Evolutionary conservation across 257 asterid genomes (phyloP).

Genomic region (Solanum clarkiae): DNA sequence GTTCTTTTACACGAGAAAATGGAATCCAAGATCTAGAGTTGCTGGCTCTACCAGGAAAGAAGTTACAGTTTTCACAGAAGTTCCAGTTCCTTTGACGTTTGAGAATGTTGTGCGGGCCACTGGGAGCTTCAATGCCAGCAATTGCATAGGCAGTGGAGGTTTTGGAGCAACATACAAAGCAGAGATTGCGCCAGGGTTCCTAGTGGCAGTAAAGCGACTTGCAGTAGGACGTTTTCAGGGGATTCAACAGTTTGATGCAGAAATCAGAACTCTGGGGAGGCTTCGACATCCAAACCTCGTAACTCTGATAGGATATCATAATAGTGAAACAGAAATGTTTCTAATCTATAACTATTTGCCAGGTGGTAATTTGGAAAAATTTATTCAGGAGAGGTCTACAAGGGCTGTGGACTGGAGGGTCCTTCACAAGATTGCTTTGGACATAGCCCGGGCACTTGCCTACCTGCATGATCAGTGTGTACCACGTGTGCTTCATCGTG

Average conservation of each 20-base stretch:
- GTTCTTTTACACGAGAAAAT: conserved; percentile 67
- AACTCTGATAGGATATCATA: conserved; percentile 84
- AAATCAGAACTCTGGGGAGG: conserved; percentile 68
- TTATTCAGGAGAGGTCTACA: conserved; percentile 62
- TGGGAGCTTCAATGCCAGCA: conserved; percentile 67
- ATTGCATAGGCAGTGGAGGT: conserved; percentile 93
- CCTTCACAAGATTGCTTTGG: conserved; percentile 81
- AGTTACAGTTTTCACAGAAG: conserved; percentile 61
- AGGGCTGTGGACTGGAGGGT: conserved; percentile 86
- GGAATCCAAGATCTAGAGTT: conserved; percentile 79
- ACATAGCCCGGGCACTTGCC: conserved; percentile 78
- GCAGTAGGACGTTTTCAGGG: conserved; percentile 77
- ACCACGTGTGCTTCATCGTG: conserved; percentile 90
- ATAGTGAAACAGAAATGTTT: conserved; percentile 84
- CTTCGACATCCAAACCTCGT: conserved; percentile 77
- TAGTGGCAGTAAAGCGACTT: conserved; percentile 75
- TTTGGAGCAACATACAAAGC: conserved; percentile 97
- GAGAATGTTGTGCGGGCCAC: conserved; percentile 84
- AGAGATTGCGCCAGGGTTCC: conserved; percentile 70
- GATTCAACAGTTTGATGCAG: conserved; percentile 74
- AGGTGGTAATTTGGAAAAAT: conserved; percentile 76
- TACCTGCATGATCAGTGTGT: conserved; percentile 85
- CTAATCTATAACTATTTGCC: conserved; percentile 70
- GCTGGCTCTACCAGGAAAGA: conserved; percentile 70
- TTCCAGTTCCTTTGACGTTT: conserved; percentile 61